Base-by-base conservation (phyloP, 2,329 filamentous ascomycete species). In the Pseudopyricularia cyperi region DNA sequence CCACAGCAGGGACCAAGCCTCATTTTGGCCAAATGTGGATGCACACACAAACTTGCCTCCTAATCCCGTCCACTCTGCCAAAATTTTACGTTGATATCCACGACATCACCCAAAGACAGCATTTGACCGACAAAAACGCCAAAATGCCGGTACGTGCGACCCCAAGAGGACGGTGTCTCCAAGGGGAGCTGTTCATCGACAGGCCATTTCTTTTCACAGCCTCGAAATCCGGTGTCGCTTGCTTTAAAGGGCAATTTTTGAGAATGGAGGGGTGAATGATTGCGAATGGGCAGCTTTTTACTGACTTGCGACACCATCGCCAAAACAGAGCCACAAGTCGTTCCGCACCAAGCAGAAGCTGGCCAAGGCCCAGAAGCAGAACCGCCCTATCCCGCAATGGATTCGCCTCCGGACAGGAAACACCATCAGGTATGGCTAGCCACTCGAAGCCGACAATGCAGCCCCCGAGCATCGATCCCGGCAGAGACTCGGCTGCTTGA, bases 261-360 rank as follows among this genome's bases (percentile, higher is more conserved):
- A 28, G 22, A 33, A 35, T 22, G 9, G 48, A 50, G 48, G 48
- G 48, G 22, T 24, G 33, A 34, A 35, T 12, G 42, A 34, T 28
- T 19, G 39, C 28, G 19, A 46, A 26, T 14, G 19, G 17, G 46
- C 34, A 44, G 39, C 15, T 35, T 39, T 52, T 39, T 52, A 50
- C 52, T 53, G 39, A 53, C 51, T 46, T 37, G 54, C 15, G 22
- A 22, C 22, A 19, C 44, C 5, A 26, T 12, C 35, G n/a, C 24
- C 32, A 37, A 44, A 19, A 70, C 73, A 97, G 91, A 91, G 86
- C 85, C 89, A 98, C 81, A 98, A 98, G 86, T 88, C 90, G 72
- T 98, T 98, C 89, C 87, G 90, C 74, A 96, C 90, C 77, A 98
- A 98, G 90, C 87, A 94, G 77, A 98, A 98, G 93, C 89, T 98